phyloP scores from a whole-genome alignment of 2,329 filamentous ascomycete genomes.

The Arthrobotrys musiformis region DNA sequence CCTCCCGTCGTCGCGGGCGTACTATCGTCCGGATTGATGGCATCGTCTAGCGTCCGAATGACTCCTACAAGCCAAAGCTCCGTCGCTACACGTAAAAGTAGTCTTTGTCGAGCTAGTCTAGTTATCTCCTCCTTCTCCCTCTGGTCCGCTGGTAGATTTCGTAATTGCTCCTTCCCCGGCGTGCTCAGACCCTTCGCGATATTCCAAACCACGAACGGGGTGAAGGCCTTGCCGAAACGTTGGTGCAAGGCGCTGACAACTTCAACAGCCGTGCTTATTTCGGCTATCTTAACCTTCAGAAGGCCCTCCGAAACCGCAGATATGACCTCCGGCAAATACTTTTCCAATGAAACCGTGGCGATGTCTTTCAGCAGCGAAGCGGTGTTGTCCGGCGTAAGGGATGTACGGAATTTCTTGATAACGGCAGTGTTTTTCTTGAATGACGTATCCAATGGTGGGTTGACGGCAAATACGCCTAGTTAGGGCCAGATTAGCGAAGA shows the following conservation, averaged over 20 bases:
- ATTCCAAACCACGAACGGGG: conserved; percentile 59
- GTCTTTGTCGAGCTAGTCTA: conserved; percentile 82
- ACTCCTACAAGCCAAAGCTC: conserved; percentile 95
- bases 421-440: conserved; percentile 60
- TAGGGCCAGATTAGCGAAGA: background rate
- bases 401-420: conserved; percentile 59
- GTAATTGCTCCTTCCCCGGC: conserved; percentile 68
- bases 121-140: conserved; percentile 97
- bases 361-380: conserved; percentile 59
- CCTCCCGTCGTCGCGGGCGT: conserved; percentile 59
- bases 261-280: conserved; percentile 59
- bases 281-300: conserved; percentile 56
- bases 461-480: conserved; percentile 58
- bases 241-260: conserved; percentile 60
- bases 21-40: conserved; percentile 72
- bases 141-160: conserved; percentile 79
- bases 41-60: conserved; percentile 80
- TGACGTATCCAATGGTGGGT: conserved; percentile 59
- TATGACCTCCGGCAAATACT: conserved; percentile 59
- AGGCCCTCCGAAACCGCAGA: conserved; percentile 60
- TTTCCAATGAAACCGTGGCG: conserved; percentile 59
- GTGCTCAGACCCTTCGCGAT: conserved; percentile 59
- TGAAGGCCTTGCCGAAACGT: conserved; percentile 59
- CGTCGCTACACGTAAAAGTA: conserved; percentile 87
- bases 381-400: conserved; percentile 58